Conservation (phyloP, 768 basidiomycete species). For the Thelephora ganbajun region DNA sequence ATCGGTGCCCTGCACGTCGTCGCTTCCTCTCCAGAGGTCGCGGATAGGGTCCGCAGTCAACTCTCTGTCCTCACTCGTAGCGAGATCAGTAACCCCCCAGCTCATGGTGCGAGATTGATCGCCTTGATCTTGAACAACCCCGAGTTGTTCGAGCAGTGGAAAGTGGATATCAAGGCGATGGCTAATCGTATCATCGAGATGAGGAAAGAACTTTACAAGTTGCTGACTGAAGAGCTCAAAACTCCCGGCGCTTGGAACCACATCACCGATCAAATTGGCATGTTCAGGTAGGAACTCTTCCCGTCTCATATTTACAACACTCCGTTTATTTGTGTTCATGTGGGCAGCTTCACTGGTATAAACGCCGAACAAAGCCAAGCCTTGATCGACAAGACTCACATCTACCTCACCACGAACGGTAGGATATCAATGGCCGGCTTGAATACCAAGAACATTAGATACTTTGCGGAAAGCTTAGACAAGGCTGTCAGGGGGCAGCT, state of each 20-base stretch:
- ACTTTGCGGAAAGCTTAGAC: constrained; percentile 63
- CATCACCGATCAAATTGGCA: constrained; percentile 90
- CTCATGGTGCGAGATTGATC: constrained; percentile 79
- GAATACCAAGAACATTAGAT: constrained; percentile 65
- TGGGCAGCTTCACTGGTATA: constrained; percentile 71
- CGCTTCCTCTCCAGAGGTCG: constrained; percentile 46
- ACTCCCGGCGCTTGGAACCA: constrained; percentile 96
- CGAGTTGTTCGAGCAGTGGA: constrained; percentile 78
- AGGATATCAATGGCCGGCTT: constrained; percentile 92
- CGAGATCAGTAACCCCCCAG: constrained; percentile 91
- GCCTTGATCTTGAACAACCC: constrained; percentile 68
- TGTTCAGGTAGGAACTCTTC: constrained; percentile 67
- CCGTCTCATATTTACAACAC: constrained; percentile 6
- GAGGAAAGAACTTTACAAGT: constrained; percentile 63
- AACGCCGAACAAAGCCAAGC: constrained; percentile 47
- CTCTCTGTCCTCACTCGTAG: constrained; percentile 84
- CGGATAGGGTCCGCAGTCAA: constrained; percentile 69
- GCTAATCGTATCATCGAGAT: constrained; percentile 85
- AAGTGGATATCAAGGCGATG: constrained; percentile 83
- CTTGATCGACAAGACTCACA: constrained; percentile 57
- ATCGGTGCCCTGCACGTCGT: constrained; percentile 89
- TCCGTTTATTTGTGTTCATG: not conserved
- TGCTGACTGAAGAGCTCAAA: constrained; percentile 64
- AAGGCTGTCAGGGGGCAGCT: constrained; percentile 41
- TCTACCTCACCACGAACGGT: constrained; percentile 80